Base-by-base conservation (phyloP, 805 yeast species). In the Ogataea nakhonphanomensis region DNA sequence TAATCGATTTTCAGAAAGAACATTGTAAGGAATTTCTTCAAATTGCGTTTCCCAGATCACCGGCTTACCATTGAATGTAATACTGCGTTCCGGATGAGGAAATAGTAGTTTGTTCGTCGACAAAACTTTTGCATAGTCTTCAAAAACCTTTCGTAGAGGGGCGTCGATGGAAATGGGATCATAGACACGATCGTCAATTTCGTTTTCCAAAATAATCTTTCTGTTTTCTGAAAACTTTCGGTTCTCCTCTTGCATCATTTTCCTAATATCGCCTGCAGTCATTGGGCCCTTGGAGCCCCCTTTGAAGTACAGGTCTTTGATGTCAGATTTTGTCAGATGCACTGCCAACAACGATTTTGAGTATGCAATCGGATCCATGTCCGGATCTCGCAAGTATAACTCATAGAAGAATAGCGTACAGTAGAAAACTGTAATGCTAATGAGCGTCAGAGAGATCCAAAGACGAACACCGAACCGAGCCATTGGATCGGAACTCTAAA, bases 41-140 rank as follows among this genome's bases (percentile, higher is more conserved):
- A 45, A 48, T n/a, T 39, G 31, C 7, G 51, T 47, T 21, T 49
- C 53, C 51, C 50, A 45, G 23, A 53, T 49, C 20, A 49, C 48
- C 9, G 57, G 55, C 35, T 53, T 53, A 4, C 57, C 57, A 11
- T 43, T 30, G 17, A 27, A 24, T 4, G 50, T 45, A 10, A 38
- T 28, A 7, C 26, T 20, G 12, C 55, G 37, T 30, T 50, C 55
- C 4, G 55, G 49, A 31, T 50, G 55, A 7, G 52, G 52, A 24
- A 50, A 50, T 12, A 46, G 30, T 25, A 44, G 31, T 31, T 34
- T 43, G 27, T 46, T 50, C 6, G 35, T 14, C 11, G 42, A 29
- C 20, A 50, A 28, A 8, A 48, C 39, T 14, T 50, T 43, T 12
- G 44, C 25, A 29, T 43, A 50, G 6, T 30, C 20, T 4, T 28